A percentile compares a stretch with the other conserved stretches of the same genome.
These are phyloP conservation scores for Fusarium sp. DNA, from an alignment of 2,329 filamentous ascomycete genomes.

Conservation along the genomic window DNA sequence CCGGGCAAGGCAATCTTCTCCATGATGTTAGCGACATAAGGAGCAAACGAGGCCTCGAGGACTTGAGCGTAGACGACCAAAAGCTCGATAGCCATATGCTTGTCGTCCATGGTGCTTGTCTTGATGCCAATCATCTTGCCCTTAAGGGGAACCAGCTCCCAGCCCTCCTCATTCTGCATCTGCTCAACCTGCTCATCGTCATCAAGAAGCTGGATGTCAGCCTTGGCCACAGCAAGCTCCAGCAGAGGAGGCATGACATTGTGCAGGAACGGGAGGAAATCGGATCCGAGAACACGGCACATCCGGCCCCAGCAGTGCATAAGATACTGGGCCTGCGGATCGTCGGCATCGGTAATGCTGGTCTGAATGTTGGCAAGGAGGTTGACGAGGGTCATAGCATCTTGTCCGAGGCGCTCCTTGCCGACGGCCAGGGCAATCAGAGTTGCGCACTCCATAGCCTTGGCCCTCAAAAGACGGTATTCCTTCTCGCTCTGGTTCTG, in stretches of 20 bases:
- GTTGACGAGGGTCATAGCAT: constrained; percentile 89
- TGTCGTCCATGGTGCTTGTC: constrained; percentile 96
- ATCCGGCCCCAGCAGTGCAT: constrained; percentile 99
- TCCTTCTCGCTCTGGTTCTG: constrained; percentile 94
- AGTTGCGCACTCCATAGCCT: constrained; percentile 99
- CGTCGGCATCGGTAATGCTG: constrained; percentile 88
- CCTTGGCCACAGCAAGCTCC: constrained; percentile 92
- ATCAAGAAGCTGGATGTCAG: constrained; percentile 95
- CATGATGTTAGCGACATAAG: constrained; percentile 93
- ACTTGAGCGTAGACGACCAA: constrained; percentile 98
- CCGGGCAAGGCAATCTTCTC: constrained; percentile 95
- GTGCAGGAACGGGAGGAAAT: constrained; percentile 92
- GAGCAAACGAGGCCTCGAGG: constrained; percentile 91
- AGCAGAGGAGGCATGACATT: constrained; percentile 95
- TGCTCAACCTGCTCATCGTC: constrained; percentile 94
- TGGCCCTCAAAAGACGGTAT: constrained; percentile 88
- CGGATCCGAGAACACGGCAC: constrained; percentile 90
- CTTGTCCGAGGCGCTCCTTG: constrained; percentile 88
- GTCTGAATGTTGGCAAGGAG: constrained; percentile 88
- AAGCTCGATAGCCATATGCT: constrained; percentile 99
- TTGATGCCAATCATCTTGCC: constrained; percentile 99
- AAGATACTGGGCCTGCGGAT: constrained; percentile 95
- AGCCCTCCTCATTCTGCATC: constrained; percentile 94
- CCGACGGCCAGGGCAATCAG: constrained; percentile 95
- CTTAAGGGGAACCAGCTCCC: constrained; percentile 96